Evolutionary conservation across 768 basidiomycete genomes (phyloP).

Genomic region (Boletus rufocinnamomeus): DNA sequence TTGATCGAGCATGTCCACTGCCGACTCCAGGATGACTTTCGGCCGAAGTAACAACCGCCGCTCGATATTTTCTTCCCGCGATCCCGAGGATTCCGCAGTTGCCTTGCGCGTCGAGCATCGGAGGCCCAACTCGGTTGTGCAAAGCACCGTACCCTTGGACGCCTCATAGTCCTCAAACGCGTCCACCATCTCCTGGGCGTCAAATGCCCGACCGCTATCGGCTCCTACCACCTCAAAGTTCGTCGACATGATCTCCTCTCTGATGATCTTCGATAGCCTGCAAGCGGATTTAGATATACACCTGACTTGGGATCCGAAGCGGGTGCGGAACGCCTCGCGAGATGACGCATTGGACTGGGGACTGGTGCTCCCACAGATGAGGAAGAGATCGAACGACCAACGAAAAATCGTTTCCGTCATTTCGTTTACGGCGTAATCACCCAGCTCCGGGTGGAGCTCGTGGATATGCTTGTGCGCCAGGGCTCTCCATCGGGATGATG

Average conservation of each 20-base stretch:
- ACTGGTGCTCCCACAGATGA: conserved; percentile 59
- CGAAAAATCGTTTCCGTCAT: conserved; percentile 73
- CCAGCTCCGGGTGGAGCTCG: conserved; percentile 62
- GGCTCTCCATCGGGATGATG: conserved; percentile 75
- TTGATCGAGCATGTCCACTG: conserved; percentile 50
- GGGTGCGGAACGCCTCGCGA: conserved; percentile 43
- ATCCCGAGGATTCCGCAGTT: conserved; percentile 21
- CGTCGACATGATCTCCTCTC: conserved; percentile 78
- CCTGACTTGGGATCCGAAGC: conserved; percentile 61
- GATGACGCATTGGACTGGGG: conserved; percentile 42
- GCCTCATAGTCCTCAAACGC: conserved; percentile 62
- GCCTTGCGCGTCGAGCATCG: conserved; percentile 57
- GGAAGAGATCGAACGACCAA: conserved; percentile 68
- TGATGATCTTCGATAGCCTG: conserved; percentile 60
- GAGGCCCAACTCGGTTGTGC: conserved; percentile 72
- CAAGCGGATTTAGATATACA: conserved; percentile 66
- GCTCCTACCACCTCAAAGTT: conserved; percentile 70
- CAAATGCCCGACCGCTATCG: conserved; percentile 53
- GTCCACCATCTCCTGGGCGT: conserved; percentile 55
- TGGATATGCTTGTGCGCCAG: conserved; percentile 72
- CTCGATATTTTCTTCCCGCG: conserved; percentile 50
- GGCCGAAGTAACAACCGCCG: conserved; percentile 63
- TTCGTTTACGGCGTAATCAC: conserved; percentile 68
- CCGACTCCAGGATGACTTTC: conserved; percentile 79
- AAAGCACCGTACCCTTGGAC: conserved; percentile 55